Base-by-base conservation (phyloP, 202 grass and related monocot genomes). In the Elaeis oleifera region DNA sequence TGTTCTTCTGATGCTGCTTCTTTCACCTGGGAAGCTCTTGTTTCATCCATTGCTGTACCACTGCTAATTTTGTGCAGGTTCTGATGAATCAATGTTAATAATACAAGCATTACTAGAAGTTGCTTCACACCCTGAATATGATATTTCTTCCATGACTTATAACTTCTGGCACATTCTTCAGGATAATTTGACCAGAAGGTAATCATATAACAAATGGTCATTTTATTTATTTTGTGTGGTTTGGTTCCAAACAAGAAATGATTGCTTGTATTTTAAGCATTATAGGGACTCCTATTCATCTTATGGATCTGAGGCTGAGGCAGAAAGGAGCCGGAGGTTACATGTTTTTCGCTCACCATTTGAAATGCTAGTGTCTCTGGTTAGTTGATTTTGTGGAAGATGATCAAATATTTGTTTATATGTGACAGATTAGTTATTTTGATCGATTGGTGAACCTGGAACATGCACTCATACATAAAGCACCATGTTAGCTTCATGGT, bases 101-200 rank as follows among this genome's bases (percentile, higher is more conserved):
- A 82, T 99, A 67, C 90, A 84, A 77, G 82, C 94, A 56, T 72
- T 99, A 44, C 83, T 99, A 6, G 94, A 99, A 84, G 94, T 92
- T 80, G 80, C 88, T 74, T 84, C 88, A 54, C 88, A 86, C 72
- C 63, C 73, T 49, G 94, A 99, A 75, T 92, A 92, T 69, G 94
- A 99, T 67, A 99, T 99, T 71, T 99, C 80, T 50, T 99, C 88
- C 58, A 99, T 99, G 94, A 99, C 94, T 8, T 99, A 92, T 85
- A 97, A 99, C 72, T 99, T 99, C 77, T 99, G 94, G 94, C 85
- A 99, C 58, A 90, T 74, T 70, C 94, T 99, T 61, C 86, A 73
- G 66, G 54, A 50, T 75, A 80, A 83, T 52, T 87, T 92, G 59
- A 86, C 70, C 24, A 88, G 56, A 60, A 89, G 88, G 88, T 99